Evolutionary conservation across 2,329 filamentous ascomycete species (phyloP).

Genomic region (Zopfia rhizophila): DNA sequence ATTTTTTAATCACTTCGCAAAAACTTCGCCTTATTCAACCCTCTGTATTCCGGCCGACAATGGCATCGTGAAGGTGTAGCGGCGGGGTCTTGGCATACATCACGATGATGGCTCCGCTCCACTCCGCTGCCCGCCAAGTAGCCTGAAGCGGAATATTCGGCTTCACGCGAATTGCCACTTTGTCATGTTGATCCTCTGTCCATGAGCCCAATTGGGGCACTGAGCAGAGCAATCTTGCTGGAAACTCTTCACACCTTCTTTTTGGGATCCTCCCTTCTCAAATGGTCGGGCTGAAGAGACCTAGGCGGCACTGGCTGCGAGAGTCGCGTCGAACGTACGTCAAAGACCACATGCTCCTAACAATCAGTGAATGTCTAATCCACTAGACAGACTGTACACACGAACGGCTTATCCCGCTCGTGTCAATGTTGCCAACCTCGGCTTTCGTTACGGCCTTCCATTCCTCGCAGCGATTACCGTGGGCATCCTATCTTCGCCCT

Average conservation of each 20-base stretch:
- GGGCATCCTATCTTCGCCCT: conserved; percentile 30
- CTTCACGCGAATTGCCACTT: conserved; percentile 19
- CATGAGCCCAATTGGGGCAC: conserved; percentile 32
- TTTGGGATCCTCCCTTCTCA: conserved; percentile 3
- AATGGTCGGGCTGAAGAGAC: conserved; percentile 40
- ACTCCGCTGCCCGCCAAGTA: conserved; percentile 24
- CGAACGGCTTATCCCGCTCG: conserved; percentile 20
- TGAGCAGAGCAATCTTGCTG: background rate
- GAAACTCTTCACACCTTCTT: conserved; percentile 15
- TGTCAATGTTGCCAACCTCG: conserved; percentile 24
- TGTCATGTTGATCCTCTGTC: conserved; percentile 42
- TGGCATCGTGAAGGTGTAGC: conserved; percentile 13
- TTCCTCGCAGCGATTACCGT: conserved; percentile 37
- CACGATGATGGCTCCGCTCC: too few relatives aligned
- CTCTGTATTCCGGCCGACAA: too few relatives aligned
- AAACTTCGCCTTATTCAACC: too few relatives aligned
- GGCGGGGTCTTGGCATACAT: conserved; percentile 16
- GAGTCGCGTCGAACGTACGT: conserved; percentile 42
- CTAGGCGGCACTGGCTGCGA: conserved; percentile 38
- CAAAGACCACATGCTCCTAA: background rate
- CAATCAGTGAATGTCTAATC: conserved; percentile 9
- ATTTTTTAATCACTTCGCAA: too few relatives aligned
- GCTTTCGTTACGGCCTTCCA: conserved; percentile 42
- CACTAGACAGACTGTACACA: conserved; percentile 37
- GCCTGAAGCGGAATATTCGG: conserved; percentile 26